Evolutionary conservation across 495 filamentous ascomycete genomes (phyloP).

Genomic region (Penicillium nucicola): DNA sequence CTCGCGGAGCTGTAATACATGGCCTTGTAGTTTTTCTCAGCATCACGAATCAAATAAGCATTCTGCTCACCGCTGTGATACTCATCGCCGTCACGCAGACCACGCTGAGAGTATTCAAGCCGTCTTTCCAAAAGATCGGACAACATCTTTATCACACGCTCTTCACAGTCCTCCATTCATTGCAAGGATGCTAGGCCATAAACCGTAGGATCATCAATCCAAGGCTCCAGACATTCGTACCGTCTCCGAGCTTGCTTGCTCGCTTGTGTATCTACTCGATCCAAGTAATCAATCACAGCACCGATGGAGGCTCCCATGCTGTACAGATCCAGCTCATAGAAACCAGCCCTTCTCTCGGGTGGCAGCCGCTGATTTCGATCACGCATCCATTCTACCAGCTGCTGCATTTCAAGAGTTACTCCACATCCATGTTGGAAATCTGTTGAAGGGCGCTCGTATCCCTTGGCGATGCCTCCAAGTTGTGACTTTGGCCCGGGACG

Average conservation of each 20-base stretch:
- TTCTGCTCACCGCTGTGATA: constrained; percentile 55
- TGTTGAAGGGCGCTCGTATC: constrained; percentile 44
- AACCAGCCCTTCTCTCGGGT: constrained; percentile 37
- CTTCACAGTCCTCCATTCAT: constrained; percentile 48
- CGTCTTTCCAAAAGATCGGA: constrained; percentile 41
- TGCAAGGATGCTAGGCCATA: constrained; percentile 49
- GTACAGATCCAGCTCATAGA: constrained; percentile 57
- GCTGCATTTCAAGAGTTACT: constrained; percentile 52
- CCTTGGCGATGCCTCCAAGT: constrained; percentile 25
- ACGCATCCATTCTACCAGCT: constrained; percentile 57
- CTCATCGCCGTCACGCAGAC: constrained; percentile 42
- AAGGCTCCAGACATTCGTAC: constrained; percentile 48
- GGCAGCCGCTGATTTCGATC: constrained; percentile 36
- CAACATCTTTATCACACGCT: constrained; percentile 46
- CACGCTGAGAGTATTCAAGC: constrained; percentile 37
- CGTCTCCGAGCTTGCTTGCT: constrained; percentile 41
- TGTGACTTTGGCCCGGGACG: constrained; percentile 36
- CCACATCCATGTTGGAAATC: constrained; percentile 65
- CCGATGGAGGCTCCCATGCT: constrained; percentile 50
- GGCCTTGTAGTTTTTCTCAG: constrained; percentile 55
- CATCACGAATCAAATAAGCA: constrained; percentile 52
- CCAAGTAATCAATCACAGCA: constrained; percentile 53
- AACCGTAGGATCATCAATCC: constrained; percentile 50
- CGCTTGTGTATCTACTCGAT: constrained; percentile 44
- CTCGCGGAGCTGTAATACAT: constrained; percentile 57